Percentiles rank a stretch among this genome's conserved stretches.
phyloP scores from a whole-genome alignment of 768 basidiomycete species.

The Leccinum subtestaceum region DNA sequence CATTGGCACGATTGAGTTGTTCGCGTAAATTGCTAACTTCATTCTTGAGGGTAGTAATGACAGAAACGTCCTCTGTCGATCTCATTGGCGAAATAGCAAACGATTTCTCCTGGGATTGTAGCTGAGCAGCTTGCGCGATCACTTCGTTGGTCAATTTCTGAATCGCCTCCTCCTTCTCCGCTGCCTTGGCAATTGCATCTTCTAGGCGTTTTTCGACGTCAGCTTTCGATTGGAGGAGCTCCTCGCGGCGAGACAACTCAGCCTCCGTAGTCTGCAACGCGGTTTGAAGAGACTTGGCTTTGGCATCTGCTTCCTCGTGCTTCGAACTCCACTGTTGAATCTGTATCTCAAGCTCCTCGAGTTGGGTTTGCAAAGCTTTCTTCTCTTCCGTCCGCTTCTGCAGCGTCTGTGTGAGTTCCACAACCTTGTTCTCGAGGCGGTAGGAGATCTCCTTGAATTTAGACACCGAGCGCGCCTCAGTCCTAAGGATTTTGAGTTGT shows the following conservation, averaged over 20 bases:
- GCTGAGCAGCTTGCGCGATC: constrained; percentile 62
- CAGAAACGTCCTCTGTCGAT: constrained; percentile 78
- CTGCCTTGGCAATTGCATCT: constrained; percentile 66
- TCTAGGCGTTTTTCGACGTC: constrained; percentile 79
- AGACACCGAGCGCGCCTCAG: constrained; percentile 94
- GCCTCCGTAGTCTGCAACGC: constrained; percentile 70
- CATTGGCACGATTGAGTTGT: constrained; percentile 93
- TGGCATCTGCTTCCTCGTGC: constrained; percentile 82
- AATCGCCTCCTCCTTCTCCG: constrained; percentile 84
- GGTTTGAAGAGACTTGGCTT: constrained; percentile 66
- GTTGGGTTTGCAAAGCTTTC: constrained; percentile 75
- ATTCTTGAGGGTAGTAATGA: constrained; percentile 85
- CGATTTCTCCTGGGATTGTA: constrained; percentile 74
- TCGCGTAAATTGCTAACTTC: constrained; percentile 92
- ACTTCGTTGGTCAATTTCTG: constrained; percentile 79
- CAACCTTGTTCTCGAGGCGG: constrained; percentile 96
- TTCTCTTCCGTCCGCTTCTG: constrained; percentile 90
- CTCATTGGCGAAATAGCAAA: constrained; percentile 63
- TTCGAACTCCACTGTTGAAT: constrained; percentile 80
- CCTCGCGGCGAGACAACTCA: constrained; percentile 69
- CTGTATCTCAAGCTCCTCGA: constrained; percentile 80
- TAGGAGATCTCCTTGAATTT: constrained; percentile 99
- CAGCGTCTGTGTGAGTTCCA: constrained; percentile 92
- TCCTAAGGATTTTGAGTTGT: constrained; percentile 77
- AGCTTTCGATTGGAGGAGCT: constrained; percentile 70